These are phyloP conservation scores for Phialemoniopsis sp. DNA, from an alignment of 2,329 filamentous ascomycete genomes.

Conservation along the genomic window DNA sequence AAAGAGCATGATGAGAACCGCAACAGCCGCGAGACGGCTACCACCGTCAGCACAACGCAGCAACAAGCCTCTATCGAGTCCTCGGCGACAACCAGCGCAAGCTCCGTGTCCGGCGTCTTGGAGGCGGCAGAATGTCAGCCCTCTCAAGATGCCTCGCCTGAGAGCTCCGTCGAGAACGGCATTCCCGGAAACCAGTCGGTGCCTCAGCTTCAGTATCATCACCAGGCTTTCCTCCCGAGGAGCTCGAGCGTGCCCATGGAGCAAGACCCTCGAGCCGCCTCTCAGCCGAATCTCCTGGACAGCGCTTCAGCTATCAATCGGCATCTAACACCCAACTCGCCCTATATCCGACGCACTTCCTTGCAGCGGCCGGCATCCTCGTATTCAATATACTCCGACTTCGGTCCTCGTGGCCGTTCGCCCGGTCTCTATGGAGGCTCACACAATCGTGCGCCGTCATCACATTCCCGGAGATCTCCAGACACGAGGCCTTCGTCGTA, in stretches of 20 bases:
- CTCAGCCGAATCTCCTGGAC: conserved; percentile 49
- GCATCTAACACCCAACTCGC: conserved; percentile 57
- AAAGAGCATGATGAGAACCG: conserved; percentile 33
- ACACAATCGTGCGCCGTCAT: conserved; percentile 42
- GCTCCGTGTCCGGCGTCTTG: conserved; percentile 43
- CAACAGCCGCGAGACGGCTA: conserved; percentile 49
- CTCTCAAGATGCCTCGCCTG: conserved; percentile 40
- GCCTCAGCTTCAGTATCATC: conserved; percentile 59
- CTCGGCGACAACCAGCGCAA: conserved; percentile 51
- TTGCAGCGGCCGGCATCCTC: conserved; percentile 69
- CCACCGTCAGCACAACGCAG: conserved; percentile 43
- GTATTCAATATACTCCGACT: conserved; percentile 72
- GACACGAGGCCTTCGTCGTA: conserved; percentile 50
- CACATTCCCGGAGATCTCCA: conserved; percentile 50
- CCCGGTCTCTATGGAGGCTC: conserved; percentile 38
- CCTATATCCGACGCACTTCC: conserved; percentile 50
- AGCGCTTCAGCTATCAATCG: conserved; percentile 49
- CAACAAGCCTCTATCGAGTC: conserved; percentile 46
- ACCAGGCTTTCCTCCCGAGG: conserved; percentile 38
- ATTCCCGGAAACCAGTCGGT: conserved; percentile 38
- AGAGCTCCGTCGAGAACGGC: conserved; percentile 45
- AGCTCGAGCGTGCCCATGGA: conserved; percentile 38
- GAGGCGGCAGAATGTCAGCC: conserved; percentile 38
- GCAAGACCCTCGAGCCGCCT: conserved; percentile 36
- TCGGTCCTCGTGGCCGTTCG: conserved; percentile 59